Evolutionary conservation across 192 early-diverging fungal species (phyloP).

Genomic region (Podila minutissima): DNA sequence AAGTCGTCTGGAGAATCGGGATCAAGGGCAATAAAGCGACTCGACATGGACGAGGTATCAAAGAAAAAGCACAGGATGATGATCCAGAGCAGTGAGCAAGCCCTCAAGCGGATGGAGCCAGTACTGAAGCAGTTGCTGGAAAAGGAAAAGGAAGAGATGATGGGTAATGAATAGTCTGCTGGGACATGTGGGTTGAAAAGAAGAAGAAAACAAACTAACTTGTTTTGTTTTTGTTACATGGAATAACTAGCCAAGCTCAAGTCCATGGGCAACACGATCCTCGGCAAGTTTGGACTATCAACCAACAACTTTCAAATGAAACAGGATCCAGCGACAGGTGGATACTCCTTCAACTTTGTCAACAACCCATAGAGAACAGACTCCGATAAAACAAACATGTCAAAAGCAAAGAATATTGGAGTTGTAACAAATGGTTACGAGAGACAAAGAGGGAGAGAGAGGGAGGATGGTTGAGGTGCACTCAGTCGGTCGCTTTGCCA

Average conservation of each 20-base stretch:
- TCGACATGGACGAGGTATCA: constrained; percentile 27
- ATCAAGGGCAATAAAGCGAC: not conserved
- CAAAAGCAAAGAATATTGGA: too few relatives aligned
- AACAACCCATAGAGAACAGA: constrained; percentile 51
- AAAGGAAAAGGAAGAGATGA: constrained; percentile 76
- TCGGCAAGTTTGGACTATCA: constrained; percentile 81
- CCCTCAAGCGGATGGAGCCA: constrained; percentile 55
- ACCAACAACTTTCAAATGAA: constrained; percentile 77
- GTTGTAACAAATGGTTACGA: too few relatives aligned
- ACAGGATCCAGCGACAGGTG: constrained; percentile 62
- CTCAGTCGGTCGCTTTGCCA: too few relatives aligned
- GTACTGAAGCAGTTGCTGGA: constrained; percentile 60
- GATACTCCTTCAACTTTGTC: constrained; percentile 72
- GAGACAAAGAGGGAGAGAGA: too few relatives aligned
- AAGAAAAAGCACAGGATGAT: constrained; percentile 54
- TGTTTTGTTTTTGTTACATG: not conserved
- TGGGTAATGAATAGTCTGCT: constrained; percentile 37
- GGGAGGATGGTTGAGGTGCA: too few relatives aligned
- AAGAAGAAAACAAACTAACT: not conserved
- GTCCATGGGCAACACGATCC: constrained; percentile 72
- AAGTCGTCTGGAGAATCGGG: not conserved
- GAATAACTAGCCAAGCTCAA: constrained; percentile 66
- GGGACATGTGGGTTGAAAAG: not conserved
- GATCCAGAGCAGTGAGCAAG: constrained; percentile 51
- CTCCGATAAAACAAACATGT: not conserved